These are phyloP conservation scores for Trichoderma aggressivum DNA, from an alignment of 2,329 filamentous ascomycete genomes.

Conservation along the genomic window DNA sequence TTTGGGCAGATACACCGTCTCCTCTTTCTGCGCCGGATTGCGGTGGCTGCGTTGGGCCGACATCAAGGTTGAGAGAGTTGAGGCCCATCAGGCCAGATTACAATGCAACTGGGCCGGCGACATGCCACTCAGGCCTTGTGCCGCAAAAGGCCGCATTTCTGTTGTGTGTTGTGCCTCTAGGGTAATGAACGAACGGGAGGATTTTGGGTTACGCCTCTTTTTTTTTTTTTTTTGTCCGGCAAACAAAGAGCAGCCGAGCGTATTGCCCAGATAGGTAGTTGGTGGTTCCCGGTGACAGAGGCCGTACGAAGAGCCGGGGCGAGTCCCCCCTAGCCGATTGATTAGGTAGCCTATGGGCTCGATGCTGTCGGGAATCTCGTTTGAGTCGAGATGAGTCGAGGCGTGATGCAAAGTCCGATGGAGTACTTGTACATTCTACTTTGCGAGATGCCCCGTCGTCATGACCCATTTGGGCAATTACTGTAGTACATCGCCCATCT, in stretches of 20 bases:
- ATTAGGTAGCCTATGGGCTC: not conserved
- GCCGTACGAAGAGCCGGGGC: not conserved
- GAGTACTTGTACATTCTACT: not conserved
- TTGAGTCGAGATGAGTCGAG: not conserved
- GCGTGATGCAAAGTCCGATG: not conserved
- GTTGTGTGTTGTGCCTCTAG: not conserved
- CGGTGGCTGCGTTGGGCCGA: slow-evolving; percentile 2
- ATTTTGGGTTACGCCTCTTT: not conserved
- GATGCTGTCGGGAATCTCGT: not conserved
- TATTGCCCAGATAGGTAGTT: not conserved
- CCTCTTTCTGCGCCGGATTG: not conserved
- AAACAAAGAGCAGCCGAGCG: not conserved
- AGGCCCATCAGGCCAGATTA: not conserved
- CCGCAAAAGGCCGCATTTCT: not conserved
- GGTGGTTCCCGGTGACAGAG: not conserved
- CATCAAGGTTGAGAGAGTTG: not conserved
- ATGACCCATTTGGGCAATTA: not conserved
- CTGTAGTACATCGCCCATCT: not conserved
- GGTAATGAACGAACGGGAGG: not conserved
- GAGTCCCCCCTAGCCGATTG: not conserved
- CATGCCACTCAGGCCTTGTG: not conserved
- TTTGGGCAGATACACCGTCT: not conserved
- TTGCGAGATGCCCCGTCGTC: not conserved
- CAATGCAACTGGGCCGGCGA: not conserved
- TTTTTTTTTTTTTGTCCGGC: not conserved